A percentile compares a stretch with the other conserved stretches of the same genome.
Conservation (phyloP, 345 rosid genomes). For the Linum trigynum region DNA sequence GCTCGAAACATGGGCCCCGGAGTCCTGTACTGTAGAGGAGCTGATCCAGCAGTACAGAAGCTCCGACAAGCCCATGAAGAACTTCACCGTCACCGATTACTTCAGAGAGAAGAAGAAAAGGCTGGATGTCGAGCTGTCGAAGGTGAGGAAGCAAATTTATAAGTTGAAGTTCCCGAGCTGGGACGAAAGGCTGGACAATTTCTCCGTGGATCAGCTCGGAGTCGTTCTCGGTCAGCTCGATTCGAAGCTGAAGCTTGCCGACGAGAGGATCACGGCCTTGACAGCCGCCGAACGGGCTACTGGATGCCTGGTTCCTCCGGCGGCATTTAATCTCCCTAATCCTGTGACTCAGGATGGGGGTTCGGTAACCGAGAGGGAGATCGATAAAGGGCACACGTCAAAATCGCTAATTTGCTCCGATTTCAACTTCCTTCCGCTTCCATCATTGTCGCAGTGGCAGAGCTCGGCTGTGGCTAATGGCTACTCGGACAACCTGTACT, state of each 20-base stretch:
- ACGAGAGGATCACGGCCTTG: background rate
- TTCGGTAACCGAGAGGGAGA: no score
- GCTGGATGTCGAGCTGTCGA: conserved; percentile 2
- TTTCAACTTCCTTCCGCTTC: no score
- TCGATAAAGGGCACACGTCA: no score
- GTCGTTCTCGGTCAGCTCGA: background rate
- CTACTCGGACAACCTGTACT: no score
- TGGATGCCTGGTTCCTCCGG: no score
- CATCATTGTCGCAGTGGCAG: no score
- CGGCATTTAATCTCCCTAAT: no score
- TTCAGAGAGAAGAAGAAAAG: conserved; percentile 11
- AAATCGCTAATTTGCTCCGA: no score
- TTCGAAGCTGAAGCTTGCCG: background rate
- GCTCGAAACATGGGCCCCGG: conserved; percentile 10
- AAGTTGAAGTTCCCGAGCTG: conserved; percentile 1
- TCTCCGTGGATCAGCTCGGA: background rate
- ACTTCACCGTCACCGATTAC: conserved; percentile 6
- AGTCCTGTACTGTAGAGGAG: background rate
- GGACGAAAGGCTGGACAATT: background rate
- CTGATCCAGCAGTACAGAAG: conserved; percentile 4
- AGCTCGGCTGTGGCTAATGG: no score
- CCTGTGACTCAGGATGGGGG: no score
- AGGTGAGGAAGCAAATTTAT: background rate
- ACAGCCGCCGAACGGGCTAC: no score
- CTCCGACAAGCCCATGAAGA: conserved; percentile 1